Conservation (phyloP, 2,329 filamentous ascomycete species). For the Penicillium sp. region DNA sequence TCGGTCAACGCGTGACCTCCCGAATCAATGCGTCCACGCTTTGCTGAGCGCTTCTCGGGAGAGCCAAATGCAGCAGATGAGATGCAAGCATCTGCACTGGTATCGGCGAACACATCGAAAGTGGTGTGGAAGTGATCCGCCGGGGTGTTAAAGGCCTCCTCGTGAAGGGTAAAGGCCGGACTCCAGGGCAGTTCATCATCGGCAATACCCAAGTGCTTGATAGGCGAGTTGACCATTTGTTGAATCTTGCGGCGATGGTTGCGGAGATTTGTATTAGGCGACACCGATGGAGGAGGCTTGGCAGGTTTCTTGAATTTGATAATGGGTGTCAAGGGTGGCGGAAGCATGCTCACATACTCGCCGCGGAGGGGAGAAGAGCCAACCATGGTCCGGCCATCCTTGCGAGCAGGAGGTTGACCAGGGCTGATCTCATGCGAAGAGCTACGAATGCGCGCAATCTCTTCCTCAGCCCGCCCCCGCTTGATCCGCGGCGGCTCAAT, state of each 20-base stretch:
- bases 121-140: conserved; percentile 50
- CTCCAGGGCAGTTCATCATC: conserved; percentile 51
- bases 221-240: conserved; percentile 78
- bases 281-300: conserved; percentile 74
- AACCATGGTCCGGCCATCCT: conserved; percentile 37
- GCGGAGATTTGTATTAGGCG: conserved; percentile 88
- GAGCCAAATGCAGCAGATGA: conserved; percentile 52
- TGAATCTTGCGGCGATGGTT: conserved; percentile 83
- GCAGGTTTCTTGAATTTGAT: conserved; percentile 75
- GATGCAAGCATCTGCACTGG: conserved; percentile 39
- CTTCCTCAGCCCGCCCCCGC: conserved; percentile 89
- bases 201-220: conserved; percentile 50
- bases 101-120: conserved; percentile 61
- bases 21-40: conserved; percentile 55
- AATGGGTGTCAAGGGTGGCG: conserved; percentile 79
- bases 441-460: conserved; percentile 88
- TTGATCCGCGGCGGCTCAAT: conserved; percentile 79
- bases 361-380: conserved; percentile 72
- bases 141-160: conserved; percentile 46
- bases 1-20: conserved; percentile 56
- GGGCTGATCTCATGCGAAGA: conserved; percentile 89
- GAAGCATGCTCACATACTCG: conserved; percentile 62
- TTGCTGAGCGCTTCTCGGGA: conserved; percentile 58
- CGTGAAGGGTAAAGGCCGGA: conserved; percentile 56
- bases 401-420: conserved; percentile 54